Conservation (phyloP, 768 basidiomycete species). For the Polyporus arcularius region DNA sequence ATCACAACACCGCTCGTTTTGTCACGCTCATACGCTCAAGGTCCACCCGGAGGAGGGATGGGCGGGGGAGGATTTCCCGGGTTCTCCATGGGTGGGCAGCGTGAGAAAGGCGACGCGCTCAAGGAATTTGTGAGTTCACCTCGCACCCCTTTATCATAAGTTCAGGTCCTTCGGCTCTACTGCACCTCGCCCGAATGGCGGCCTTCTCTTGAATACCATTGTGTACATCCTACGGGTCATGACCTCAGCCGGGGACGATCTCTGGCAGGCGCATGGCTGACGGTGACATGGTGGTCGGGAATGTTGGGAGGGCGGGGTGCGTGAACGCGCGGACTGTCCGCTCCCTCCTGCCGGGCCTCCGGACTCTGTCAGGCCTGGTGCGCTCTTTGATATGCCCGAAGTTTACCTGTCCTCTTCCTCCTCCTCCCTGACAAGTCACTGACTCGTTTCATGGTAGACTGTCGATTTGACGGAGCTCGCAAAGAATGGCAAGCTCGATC, state of each 20-base stretch:
- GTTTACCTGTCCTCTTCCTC: no score
- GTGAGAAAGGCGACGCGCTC: slow-evolving; percentile 81
- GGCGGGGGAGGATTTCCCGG: slow-evolving; percentile 57
- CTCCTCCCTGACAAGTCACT: no score
- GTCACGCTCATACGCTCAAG: slow-evolving; percentile 47
- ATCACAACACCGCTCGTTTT: slow-evolving; percentile 1
- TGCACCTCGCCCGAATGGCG: background rate
- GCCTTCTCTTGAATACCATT: background rate
- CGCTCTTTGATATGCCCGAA: no score
- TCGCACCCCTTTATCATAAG: background rate
- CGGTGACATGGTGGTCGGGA: no score
- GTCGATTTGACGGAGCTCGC: slow-evolving; percentile 85
- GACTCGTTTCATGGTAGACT: slow-evolving; percentile 46
- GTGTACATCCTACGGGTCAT: background rate
- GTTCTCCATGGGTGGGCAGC: slow-evolving; percentile 57
- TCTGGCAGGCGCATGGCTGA: background rate
- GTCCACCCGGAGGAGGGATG: slow-evolving; percentile 42
- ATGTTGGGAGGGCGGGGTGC: no score
- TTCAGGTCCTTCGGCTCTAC: background rate
- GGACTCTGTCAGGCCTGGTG: no score
- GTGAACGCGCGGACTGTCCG: no score
- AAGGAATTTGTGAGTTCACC: slow-evolving; percentile 69
- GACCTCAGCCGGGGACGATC: background rate
- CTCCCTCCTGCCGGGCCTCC: no score
- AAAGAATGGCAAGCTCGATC: slow-evolving; percentile 82